A percentile compares a stretch with the other conserved stretches of the same genome.
phyloP scores from a whole-genome alignment of 305 asterid genomes.

The Nicotiana rustica region DNA sequence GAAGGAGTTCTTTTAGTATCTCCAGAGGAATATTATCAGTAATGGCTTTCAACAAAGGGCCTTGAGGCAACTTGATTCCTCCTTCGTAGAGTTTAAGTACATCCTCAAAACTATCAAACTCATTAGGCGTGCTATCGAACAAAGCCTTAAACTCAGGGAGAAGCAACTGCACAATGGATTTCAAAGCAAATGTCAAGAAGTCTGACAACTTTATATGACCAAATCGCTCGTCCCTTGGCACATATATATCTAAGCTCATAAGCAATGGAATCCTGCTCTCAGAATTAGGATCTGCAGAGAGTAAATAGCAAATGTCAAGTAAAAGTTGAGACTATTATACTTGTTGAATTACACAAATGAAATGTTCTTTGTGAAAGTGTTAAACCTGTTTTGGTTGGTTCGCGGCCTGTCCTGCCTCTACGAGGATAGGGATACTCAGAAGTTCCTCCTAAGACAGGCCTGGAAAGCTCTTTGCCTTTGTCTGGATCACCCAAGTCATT shows the following conservation, averaged over 20 bases:
- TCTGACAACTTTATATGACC: conserved; percentile 82
- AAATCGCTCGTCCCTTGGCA: conserved; percentile 85
- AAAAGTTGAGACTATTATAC: neutral
- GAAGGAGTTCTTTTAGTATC: conserved; percentile 64
- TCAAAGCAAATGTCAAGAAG: conserved; percentile 67
- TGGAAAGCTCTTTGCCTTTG: conserved; percentile 57
- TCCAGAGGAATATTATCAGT: conserved; percentile 60
- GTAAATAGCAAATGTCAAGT: neutral
- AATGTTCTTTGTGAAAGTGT: neutral
- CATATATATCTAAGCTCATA: conserved; percentile 66
- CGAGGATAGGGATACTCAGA: conserved; percentile 75
- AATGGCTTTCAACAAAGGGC: conserved; percentile 49
- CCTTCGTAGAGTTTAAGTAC: conserved; percentile 63
- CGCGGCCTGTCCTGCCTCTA: conserved; percentile 82
- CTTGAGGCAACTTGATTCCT: conserved; percentile 53
- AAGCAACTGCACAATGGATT: conserved; percentile 67
- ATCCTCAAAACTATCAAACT: conserved; percentile 75
- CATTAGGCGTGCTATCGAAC: conserved; percentile 59
- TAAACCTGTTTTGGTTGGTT: conserved; percentile 58
- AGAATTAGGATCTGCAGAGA: conserved; percentile 59
- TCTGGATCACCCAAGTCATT: conserved; percentile 76
- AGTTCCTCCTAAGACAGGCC: conserved; percentile 69
- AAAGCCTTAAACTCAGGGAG: conserved; percentile 67
- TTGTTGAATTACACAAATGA: neutral
- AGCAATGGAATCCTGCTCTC: conserved; percentile 69